phyloP scores from a whole-genome alignment of 2,329 filamentous ascomycete species.

The Hymenoscyphus fraxineus region DNA sequence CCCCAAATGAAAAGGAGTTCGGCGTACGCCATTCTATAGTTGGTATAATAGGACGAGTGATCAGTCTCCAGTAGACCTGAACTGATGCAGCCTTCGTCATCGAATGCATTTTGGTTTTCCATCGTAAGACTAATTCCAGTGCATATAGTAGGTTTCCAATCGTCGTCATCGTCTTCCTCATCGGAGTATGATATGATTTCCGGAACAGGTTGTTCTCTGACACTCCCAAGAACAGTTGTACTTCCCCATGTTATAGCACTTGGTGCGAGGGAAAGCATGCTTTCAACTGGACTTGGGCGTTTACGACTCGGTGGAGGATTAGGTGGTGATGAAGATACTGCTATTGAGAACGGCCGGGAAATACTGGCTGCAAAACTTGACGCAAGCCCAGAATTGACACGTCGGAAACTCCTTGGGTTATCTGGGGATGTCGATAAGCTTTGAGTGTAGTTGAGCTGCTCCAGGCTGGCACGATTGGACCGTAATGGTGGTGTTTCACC shows the following conservation, averaged over 20 bases:
- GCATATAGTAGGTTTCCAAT: constrained; percentile 24
- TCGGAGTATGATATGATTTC: constrained; percentile 31
- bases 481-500: constrained; percentile 55
- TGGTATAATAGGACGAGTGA: constrained; percentile 48
- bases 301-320: constrained; percentile 45
- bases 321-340: constrained; percentile 43
- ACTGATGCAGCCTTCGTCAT: constrained; percentile 63
- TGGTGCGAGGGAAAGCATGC: constrained; percentile 52
- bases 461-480: constrained; percentile 45
- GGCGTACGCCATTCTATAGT: constrained; percentile 63
- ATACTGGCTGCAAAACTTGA: constrained; percentile 55
- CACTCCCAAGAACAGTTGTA: constrained; percentile 37
- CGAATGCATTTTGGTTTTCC: constrained; percentile 62
- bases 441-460: constrained; percentile 45
- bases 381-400: constrained; percentile 52
- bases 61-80: constrained; percentile 53
- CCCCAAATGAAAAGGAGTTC: constrained; percentile 66
- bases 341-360: constrained; percentile 38
- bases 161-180: constrained; percentile 26
- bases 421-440: constrained; percentile 59
- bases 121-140: constrained; percentile 44
- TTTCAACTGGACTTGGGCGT: constrained; percentile 59
- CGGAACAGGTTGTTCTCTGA: constrained; percentile 30
- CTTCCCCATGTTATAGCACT: constrained; percentile 38
- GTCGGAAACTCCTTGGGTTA: constrained; percentile 46